Conservation (phyloP, 352 stramenopile species). For the Aphanomyces invadans region DNA sequence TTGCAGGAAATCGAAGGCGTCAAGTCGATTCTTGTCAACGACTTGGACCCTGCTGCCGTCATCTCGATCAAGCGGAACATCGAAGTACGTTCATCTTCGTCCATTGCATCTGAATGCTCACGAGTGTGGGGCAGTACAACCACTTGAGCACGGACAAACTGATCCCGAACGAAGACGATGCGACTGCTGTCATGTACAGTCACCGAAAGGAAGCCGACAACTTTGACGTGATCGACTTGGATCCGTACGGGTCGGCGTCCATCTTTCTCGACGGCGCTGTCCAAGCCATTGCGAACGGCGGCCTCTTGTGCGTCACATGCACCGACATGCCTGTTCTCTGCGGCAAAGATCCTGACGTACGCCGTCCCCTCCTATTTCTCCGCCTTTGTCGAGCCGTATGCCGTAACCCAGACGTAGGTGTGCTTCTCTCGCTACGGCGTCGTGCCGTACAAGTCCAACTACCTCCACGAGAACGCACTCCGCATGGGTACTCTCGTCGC, state of each 20-base stretch:
- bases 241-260: slow-evolving; percentile 97
- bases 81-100: slow-evolving; percentile 24
- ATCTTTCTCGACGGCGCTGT: slow-evolving; percentile 98
- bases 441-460: slow-evolving; percentile 82
- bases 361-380: not conserved
- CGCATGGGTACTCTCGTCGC: slow-evolving; percentile 52
- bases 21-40: slow-evolving; percentile 97
- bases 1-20: slow-evolving; percentile 98
- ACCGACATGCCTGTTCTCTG: slow-evolving; percentile 96
- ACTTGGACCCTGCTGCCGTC: slow-evolving; percentile 95
- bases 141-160: slow-evolving; percentile 72
- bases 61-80: slow-evolving; percentile 95
- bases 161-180: slow-evolving; percentile 78
- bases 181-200: slow-evolving; percentile 84
- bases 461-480: slow-evolving; percentile 82
- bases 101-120: too few species aligned
- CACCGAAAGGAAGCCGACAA: slow-evolving; percentile 82
- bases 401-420: too few species aligned
- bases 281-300: slow-evolving; percentile 91
- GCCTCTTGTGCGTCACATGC: slow-evolving; percentile 98
- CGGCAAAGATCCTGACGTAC: slow-evolving; percentile 79
- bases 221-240: slow-evolving; percentile 99
- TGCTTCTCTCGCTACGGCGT: slow-evolving; percentile 82
- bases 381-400: too few species aligned
- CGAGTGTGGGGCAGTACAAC: too few species aligned